Conservation (phyloP, 1,139 yeast species). For the Pichia sp. region DNA sequence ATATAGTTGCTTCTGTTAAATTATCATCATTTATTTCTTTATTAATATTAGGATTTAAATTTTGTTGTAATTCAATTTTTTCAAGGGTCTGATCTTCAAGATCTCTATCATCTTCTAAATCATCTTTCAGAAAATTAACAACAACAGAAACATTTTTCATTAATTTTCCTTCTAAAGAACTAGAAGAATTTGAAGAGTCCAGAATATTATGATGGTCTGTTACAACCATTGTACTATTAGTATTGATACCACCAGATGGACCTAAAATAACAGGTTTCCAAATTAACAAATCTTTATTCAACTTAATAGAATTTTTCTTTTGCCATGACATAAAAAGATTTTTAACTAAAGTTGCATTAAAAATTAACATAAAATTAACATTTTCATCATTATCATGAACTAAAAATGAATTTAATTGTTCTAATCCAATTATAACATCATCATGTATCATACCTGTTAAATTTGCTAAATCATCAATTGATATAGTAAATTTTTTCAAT, state of each 20-base stretch:
- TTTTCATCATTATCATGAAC: conserved; percentile 28
- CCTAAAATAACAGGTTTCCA: conserved; percentile 87
- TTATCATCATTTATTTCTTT: conserved; percentile 10
- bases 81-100: conserved; percentile 49
- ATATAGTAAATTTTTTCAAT: conserved; percentile 26
- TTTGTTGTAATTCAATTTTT: conserved; percentile 26
- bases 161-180: conserved; percentile 30
- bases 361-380: conserved; percentile 45
- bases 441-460: conserved; percentile 82
- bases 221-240: conserved; percentile 41
- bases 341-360: conserved; percentile 44
- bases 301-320: conserved; percentile 44
- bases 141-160: conserved; percentile 36
- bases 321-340: conserved; percentile 48
- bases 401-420: conserved; percentile 47
- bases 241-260: conserved; percentile 73
- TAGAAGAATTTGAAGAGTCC: no score
- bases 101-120: conserved; percentile 26
- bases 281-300: conserved; percentile 48
- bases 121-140: conserved; percentile 16
- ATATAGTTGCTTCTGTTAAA: conserved; percentile 1
- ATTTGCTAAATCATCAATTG: conserved; percentile 57
- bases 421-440: conserved; percentile 83
- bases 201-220: conserved; percentile 17
- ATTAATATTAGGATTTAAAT: neutral